A percentile compares a stretch with the other conserved stretches of the same genome.
These are phyloP conservation scores for Phoma sp. DNA, from an alignment of 2,329 filamentous ascomycete genomes.

Conservation along the genomic window DNA sequence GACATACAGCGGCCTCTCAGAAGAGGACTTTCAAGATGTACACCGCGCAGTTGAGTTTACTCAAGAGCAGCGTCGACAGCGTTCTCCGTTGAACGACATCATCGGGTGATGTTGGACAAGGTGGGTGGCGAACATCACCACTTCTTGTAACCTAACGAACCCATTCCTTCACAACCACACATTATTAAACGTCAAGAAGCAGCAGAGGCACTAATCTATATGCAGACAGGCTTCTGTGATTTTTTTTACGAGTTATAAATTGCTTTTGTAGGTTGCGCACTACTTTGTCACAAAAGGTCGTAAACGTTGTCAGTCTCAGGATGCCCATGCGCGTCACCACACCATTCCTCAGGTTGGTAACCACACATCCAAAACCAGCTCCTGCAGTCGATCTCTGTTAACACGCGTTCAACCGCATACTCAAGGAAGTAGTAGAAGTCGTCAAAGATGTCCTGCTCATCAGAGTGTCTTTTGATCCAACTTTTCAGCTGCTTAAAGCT, in stretches of 20 bases:
- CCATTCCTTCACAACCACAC: too few relatives aligned
- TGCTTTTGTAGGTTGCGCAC: background rate
- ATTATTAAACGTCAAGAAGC: background rate
- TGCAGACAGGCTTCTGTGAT: background rate
- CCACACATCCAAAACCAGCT: background rate
- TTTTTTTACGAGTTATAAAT: background rate
- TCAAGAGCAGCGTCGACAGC: background rate
- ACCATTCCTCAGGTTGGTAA: background rate
- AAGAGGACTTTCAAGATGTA: background rate
- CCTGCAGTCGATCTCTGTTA: background rate
- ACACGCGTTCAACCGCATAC: background rate
- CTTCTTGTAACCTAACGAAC: too few relatives aligned
- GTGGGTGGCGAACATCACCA: background rate
- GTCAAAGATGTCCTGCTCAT: background rate
- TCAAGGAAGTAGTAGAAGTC: background rate
- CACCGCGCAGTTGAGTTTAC: too few relatives aligned
- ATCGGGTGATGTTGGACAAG: background rate
- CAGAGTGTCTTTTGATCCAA: background rate
- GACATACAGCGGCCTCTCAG: background rate
- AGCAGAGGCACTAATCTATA: background rate
- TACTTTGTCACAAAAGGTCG: background rate
- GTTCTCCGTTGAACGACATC: background rate
- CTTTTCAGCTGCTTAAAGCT: conserved; percentile 5
- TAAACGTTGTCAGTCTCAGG: background rate
- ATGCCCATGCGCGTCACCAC: background rate